Conservation (phyloP, 1,284 basidiomycete genomes). For the Ganoderma sinense region DNA sequence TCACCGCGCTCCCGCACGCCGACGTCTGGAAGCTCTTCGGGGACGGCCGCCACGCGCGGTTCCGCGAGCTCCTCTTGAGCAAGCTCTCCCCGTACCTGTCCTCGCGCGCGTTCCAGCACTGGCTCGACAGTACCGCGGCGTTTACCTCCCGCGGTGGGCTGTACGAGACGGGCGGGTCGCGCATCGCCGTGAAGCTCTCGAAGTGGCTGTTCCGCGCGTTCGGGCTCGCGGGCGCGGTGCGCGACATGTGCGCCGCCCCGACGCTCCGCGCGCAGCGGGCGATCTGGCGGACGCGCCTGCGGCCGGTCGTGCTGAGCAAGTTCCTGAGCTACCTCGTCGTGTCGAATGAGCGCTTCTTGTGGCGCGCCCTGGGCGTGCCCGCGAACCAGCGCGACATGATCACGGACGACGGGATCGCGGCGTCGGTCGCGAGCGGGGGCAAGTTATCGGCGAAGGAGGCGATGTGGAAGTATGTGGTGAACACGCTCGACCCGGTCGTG, state of each 20-base stretch:
- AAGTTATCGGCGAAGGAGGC: slow-evolving; percentile 29
- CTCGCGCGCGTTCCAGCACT: slow-evolving; percentile 33
- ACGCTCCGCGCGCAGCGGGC: slow-evolving; percentile 29
- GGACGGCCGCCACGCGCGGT: slow-evolving; percentile 27
- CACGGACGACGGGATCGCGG: slow-evolving; percentile 26
- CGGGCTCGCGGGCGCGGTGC: slow-evolving; percentile 26
- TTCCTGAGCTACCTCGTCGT: slow-evolving; percentile 31
- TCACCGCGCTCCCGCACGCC: slow-evolving; percentile 27
- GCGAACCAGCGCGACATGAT: slow-evolving; percentile 34
- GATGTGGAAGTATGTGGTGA: slow-evolving; percentile 34
- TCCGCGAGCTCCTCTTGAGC: slow-evolving; percentile 29
- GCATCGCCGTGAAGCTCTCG: slow-evolving; percentile 32
- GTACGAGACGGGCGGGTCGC: slow-evolving; percentile 33
- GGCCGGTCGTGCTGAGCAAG: slow-evolving; percentile 29
- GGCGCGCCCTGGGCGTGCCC: slow-evolving; percentile 33
- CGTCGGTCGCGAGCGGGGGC: slow-evolving; percentile 16
- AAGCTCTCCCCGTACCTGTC: slow-evolving; percentile 33
- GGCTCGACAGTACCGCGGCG: slow-evolving; percentile 28
- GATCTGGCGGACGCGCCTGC: slow-evolving; percentile 28
- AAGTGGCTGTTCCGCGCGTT: slow-evolving; percentile 30
- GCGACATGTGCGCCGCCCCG: slow-evolving; percentile 23
- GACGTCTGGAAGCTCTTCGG: slow-evolving; percentile 32
- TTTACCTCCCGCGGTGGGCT: slow-evolving; percentile 30
- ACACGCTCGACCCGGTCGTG: slow-evolving; percentile 33
- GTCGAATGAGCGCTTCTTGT: slow-evolving; percentile 33